Base-by-base conservation (phyloP, 208 protist species). In the Leishmania aethiopica region DNA sequence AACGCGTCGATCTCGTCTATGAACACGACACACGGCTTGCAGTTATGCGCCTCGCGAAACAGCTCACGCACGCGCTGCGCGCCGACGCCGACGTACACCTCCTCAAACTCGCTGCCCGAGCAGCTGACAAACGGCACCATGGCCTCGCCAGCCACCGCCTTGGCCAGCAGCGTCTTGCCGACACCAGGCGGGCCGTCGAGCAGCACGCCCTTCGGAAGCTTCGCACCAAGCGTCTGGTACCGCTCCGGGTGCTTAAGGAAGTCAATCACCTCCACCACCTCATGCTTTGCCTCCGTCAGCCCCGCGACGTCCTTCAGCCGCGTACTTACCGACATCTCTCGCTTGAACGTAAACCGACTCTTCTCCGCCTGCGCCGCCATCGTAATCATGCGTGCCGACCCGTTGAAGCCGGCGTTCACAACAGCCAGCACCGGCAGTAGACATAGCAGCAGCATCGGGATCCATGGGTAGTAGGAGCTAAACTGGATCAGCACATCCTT, bases 1-100 rank as follows among this genome's bases (percentile, higher is more conserved):
- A 99, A 94, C 0, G 98, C 93, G 85, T 99, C 99, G 77, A 99
- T 99, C 84, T 99, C 99, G 89, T 99, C 98, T 53, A 99, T 97
- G 90, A 99, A 99, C 51, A 99, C 96, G 47, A 99, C 99, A 87
- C 97, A 99, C 69, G 98, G 98, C 80, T 98, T 96, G 67, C 94
- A 92, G 75, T 96, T 89, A 84, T 97, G 96, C 19, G 99, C 98
- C 62, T 92, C 84, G 6, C 83, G 86, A 86, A 99, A 99, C 25
- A 99, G 93, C 75, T 99, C 94, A 35, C 98, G 92, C 35, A 99
- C 95, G 37, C 98, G 90, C 79, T 93, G 89, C 11, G 98, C 96
- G 25, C 98, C 98, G 28, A 99, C 98, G 69, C 98, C 99, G 4
- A 99, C 98, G 92, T 98, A 99, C 77, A 99, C 97, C 85, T 99